Conservation (phyloP, 164 flowering plant genomes). For the Annona cherimola region DNA sequence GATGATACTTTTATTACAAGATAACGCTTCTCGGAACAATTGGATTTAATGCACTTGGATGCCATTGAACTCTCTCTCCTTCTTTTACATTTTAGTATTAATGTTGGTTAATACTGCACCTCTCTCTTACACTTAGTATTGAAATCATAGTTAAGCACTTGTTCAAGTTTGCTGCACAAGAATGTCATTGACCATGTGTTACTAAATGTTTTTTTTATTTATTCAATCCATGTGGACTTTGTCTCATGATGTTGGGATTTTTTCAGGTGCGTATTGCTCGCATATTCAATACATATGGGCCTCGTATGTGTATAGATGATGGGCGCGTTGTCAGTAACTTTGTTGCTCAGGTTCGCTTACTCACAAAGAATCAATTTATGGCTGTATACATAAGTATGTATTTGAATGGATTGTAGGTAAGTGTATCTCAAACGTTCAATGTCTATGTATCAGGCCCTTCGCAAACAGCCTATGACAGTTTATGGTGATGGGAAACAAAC, state of each 20-base stretch:
- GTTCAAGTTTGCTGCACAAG: too few species aligned
- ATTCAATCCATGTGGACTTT: not conserved
- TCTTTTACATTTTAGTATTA: too few species aligned
- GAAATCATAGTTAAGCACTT: too few species aligned
- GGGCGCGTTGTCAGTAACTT: constrained; percentile 97
- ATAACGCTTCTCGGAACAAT: not conserved
- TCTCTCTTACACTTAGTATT: too few species aligned
- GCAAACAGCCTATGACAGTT: constrained; percentile 82
- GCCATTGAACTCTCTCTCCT: too few species aligned
- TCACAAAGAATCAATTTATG: not conserved
- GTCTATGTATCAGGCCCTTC: constrained; percentile 53
- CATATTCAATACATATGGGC: constrained; percentile 92
- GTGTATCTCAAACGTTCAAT: not conserved
- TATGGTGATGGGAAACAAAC: constrained; percentile 97
- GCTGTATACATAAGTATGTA: not conserved
- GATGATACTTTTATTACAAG: not conserved
- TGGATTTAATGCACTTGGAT: too few species aligned
- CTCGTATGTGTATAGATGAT: constrained; percentile 93
- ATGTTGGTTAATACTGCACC: too few species aligned
- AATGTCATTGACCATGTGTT: too few species aligned
- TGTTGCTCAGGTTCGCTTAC: constrained; percentile 76
- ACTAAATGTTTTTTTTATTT: too few species aligned
- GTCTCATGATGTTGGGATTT: constrained; percentile 7
- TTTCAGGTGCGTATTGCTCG: constrained; percentile 91
- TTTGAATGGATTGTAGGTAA: not conserved